Base-by-base conservation (phyloP, 1,139 yeast species). In the Sugiyamaella paludigena region DNA sequence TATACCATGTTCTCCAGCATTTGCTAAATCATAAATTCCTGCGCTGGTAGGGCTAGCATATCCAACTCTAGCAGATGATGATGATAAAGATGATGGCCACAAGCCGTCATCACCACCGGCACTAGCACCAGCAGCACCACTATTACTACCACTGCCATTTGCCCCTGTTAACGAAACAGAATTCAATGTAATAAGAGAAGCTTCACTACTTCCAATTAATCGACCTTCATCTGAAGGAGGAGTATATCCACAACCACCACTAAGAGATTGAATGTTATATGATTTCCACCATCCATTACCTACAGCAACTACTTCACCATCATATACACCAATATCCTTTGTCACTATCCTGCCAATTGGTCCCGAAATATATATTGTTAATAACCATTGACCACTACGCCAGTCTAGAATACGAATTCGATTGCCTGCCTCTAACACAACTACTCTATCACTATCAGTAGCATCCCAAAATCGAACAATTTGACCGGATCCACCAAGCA, bases 271-370 rank as follows among this genome's bases (percentile, higher is more conserved):
- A n/a, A 59, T 39, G 40, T 58, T 53, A 44, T 63, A 69, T 27
- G 59, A 55, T 47, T 68, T 68, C 64, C 66, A 61, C 70, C 69
- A 67, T 4, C 71, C 72, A 24, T 62, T 58, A 1, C 72, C 72
- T 33, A 67, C 51, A 1, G 67, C 69, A 2, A 65, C 51, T 1
- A 69, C 39, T 24, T 59, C 60, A n/a, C 61, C 59, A 35, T 61
- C 59, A 30, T 53, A 41, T 4, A 64, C 45, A 1, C 64, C 50
- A 1, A 69, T 61, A 41, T 62, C 71, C 35, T 48, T 54, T 4
- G 62, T 58, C 2, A 27, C n/a, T 15, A 29, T n/a, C 6, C 27
- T 36, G n/a, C 26, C 19, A 12, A 13, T n/a, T 13, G 26, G 16
- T 10, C 47, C 41, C 10, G 24, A 42, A 4, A 57, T 48, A 41